Evolutionary conservation across 371 early-diverging fungal genomes (phyloP).

Genomic region (Mortierella sp.): DNA sequence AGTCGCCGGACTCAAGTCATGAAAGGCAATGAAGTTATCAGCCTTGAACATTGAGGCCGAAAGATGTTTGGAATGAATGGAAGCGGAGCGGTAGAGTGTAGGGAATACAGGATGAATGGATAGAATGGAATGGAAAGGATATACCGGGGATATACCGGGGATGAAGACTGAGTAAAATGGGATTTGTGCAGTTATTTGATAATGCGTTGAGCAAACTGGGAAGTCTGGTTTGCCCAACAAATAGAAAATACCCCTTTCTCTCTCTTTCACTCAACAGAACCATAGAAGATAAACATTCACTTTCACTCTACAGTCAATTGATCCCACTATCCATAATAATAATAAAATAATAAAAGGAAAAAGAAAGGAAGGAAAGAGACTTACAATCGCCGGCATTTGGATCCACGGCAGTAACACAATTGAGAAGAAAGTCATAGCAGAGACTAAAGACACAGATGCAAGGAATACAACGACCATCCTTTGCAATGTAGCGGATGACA

Average conservation of each 20-base stretch:
- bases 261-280: too few species aligned
- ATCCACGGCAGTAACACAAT: neutral
- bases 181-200: too few species aligned
- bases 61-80: neutral
- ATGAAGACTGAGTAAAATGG: too few species aligned
- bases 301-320: too few species aligned
- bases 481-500: slow-evolving; percentile 4
- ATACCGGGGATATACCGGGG: too few species aligned
- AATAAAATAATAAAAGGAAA: too few species aligned
- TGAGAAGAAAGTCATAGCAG: slow-evolving; percentile 19
- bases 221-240: too few species aligned
- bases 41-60: slow-evolving; percentile 15
- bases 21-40: slow-evolving; percentile 63
- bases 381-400: neutral
- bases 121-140: too few species aligned
- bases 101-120: neutral
- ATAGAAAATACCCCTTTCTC: too few species aligned
- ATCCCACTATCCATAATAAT: too few species aligned
- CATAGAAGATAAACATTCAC: too few species aligned
- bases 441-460: slow-evolving; percentile 6
- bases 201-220: too few species aligned
- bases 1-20: slow-evolving; percentile 65
- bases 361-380: neutral
- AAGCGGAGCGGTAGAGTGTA: neutral
- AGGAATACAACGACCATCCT: neutral